Base-by-base conservation (phyloP, 2,329 filamentous ascomycete species). In the Botryotinia calthae region DNA sequence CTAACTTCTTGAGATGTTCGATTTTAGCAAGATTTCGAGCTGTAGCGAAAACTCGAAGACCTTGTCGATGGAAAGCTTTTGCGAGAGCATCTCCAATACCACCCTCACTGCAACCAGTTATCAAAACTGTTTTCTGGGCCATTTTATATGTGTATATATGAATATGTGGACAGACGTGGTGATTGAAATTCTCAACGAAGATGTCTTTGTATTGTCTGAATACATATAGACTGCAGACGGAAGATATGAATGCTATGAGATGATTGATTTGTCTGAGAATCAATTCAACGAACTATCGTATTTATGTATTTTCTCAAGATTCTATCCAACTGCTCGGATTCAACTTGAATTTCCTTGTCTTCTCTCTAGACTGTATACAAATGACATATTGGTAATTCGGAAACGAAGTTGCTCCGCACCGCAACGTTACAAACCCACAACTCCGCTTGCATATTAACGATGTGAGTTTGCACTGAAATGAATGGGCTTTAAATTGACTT, bases 21-120 rank as follows among this genome's bases (percentile, higher is more conserved):
- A 82, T 73, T 73, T 83, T 84, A 58, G 79, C 73, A 2, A 80
- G 76, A 72, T 81, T 81, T 51, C 83, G 80, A 40, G 82, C 82
- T 14, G 84, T 83, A 6, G 83, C 83, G 69, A 83, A 82, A 48
- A 85, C 84, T 12, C 79, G 79, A 42, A 81, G 77, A 2, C 82
- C 83, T 14, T 78, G 76, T 4, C 72, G 69, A 73, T 82, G 81
- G 71, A 83, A 82, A 59, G 81, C 80, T 61, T 78, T 74, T 14
- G 82, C 82, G 9, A 85, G 79, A n/a, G 82, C 81, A 69, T 83
- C 80, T 56, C 83, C 83, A 42, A 84, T 80, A 42, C 83, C 82
- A 16, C 82, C 83, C 44, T 81, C 77, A 73, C 80, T 82, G 70
- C 80, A 82, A 40, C 83, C 82, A 16, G 83, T 84, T 51, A 84